A percentile compares a stretch with the other conserved stretches of the same genome.
These are phyloP conservation scores for Candida koratica DNA, from an alignment of 805 yeast species.

Conservation along the genomic window DNA sequence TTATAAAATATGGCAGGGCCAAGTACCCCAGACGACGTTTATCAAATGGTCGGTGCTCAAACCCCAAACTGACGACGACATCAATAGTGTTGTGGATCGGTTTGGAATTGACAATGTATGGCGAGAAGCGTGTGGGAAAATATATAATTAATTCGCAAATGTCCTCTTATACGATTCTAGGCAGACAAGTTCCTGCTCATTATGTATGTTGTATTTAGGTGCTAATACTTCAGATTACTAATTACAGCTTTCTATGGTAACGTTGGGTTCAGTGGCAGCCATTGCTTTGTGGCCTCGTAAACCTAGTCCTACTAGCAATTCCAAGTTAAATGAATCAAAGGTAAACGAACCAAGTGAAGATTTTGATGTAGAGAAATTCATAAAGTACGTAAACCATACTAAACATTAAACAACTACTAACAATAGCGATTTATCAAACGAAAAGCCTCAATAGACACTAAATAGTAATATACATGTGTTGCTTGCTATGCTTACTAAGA, in stretches of 20 bases:
- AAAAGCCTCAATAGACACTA: no score
- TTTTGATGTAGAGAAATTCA: constrained; percentile 41
- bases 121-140: constrained; percentile 35
- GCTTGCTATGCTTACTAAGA: not conserved
- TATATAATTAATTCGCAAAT: no score
- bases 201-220: constrained; percentile 30
- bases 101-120: constrained; percentile 60
- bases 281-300: constrained; percentile 37
- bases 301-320: constrained; percentile 18
- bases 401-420: not conserved
- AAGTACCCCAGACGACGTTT: constrained; percentile 49
- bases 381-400: constrained; percentile 39
- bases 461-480: constrained; percentile 18
- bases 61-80: constrained; percentile 48
- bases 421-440: constrained; percentile 28
- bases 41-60: constrained; percentile 65
- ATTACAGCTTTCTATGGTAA: constrained; percentile 36
- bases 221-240: constrained; percentile 2
- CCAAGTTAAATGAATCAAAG: no score
- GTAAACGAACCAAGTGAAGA: no score
- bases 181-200: constrained; percentile 44
- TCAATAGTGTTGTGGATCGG: constrained; percentile 44
- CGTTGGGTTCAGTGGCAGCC: constrained; percentile 38
- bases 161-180: constrained; percentile 40
- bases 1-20: constrained; percentile 68